Percentiles rank a stretch among this genome's conserved stretches.
phyloP scores from a whole-genome alignment of 2,329 filamentous ascomycete species.

The Aspergillus udagawae region DNA sequence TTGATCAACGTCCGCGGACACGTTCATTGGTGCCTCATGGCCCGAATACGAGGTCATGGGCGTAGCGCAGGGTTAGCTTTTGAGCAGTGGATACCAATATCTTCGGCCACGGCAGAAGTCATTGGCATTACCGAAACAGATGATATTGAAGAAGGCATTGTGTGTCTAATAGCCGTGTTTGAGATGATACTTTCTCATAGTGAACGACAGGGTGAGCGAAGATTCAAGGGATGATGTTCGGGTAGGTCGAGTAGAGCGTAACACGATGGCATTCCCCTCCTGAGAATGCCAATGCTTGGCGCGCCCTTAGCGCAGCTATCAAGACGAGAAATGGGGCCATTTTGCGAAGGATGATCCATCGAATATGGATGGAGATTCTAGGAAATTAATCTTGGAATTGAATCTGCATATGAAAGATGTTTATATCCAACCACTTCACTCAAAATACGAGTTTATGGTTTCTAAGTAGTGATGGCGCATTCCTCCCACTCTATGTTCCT shows the following conservation, averaged over 20 bases:
- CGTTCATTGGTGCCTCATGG: neutral
- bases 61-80: neutral
- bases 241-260: too few relatives aligned
- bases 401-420: neutral
- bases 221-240: too few relatives aligned
- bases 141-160: neutral
- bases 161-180: neutral
- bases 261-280: neutral
- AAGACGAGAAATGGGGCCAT: too few relatives aligned
- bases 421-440: neutral
- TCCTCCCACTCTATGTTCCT: neutral
- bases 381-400: neutral
- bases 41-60: conserved; percentile 4
- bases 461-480: neutral
- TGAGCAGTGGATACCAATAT: neutral
- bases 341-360: neutral
- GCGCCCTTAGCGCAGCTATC: neutral
- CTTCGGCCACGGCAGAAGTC: neutral
- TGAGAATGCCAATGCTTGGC: neutral
- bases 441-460: neutral
- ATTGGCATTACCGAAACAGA: too few relatives aligned
- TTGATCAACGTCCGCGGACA: neutral
- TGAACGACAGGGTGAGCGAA: neutral
- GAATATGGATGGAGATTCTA: neutral
- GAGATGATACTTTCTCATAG: neutral